Conservation (phyloP, 805 yeast genomes). For the Saccharomycopsis guyanensis region DNA sequence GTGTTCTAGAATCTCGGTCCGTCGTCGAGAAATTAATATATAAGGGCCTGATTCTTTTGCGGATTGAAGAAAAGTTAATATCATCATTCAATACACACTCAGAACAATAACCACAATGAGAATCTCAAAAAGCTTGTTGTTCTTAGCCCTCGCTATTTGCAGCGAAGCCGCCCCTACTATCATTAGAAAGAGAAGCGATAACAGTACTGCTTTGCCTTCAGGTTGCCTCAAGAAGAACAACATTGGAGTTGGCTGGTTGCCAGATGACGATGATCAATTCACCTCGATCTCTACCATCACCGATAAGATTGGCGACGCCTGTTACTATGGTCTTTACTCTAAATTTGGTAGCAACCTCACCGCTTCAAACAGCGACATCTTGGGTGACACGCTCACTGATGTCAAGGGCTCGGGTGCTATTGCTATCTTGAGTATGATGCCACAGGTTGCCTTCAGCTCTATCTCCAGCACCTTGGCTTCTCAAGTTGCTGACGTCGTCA, state of each 20-base stretch:
- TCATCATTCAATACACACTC: too few relatives aligned
- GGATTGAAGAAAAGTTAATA: too few relatives aligned
- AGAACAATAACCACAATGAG: too few relatives aligned
- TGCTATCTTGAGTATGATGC: conserved; percentile 13
- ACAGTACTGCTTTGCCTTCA: background rate
- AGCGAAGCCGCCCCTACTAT: background rate
- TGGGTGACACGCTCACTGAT: conserved; percentile 9
- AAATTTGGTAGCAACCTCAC: conserved; percentile 8
- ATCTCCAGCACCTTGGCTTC: background rate
- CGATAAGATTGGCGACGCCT: conserved; percentile 9
- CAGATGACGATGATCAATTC: conserved; percentile 5
- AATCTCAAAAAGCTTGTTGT: too few relatives aligned
- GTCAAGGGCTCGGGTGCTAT: conserved; percentile 12
- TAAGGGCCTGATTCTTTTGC: too few relatives aligned
- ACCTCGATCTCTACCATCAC: background rate
- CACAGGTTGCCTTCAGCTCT: background rate
- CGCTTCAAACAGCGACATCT: conserved; percentile 6
- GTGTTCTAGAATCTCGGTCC: too few relatives aligned
- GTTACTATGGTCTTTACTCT: conserved; percentile 13
- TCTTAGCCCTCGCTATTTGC: too few relatives aligned
- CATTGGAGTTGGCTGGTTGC: conserved; percentile 9
- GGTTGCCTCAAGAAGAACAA: conserved; percentile 4
- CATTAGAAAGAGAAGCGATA: too few relatives aligned
- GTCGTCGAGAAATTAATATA: too few relatives aligned
- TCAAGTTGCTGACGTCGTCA: conserved; percentile 6